Conservation (phyloP, 176 grass and related monocot species). For the Musa troglodytarum region DNA sequence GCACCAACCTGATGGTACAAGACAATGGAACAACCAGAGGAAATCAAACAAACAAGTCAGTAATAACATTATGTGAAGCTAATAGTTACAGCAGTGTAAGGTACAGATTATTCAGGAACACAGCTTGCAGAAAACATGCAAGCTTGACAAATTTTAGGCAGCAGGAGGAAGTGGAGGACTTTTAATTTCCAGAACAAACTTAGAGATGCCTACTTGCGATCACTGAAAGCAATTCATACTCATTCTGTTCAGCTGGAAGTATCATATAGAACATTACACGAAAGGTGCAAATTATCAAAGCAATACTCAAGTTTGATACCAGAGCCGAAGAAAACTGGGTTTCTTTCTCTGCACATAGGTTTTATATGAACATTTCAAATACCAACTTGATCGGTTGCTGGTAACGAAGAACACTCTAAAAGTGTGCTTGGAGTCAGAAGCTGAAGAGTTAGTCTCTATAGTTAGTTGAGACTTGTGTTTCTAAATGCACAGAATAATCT, state of each 20-base stretch:
- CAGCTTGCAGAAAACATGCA: neutral
- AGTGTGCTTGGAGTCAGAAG: too few species aligned
- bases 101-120: neutral
- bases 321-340: neutral
- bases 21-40: neutral
- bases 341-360: neutral
- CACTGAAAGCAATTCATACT: neutral
- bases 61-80: neutral
- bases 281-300: too few species aligned
- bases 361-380: neutral
- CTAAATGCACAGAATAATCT: too few species aligned
- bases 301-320: neutral
- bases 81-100: neutral
- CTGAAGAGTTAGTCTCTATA: too few species aligned
- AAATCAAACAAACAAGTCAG: neutral
- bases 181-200: neutral
- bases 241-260: too few species aligned
- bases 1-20: constrained; percentile 51
- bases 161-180: neutral
- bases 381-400: neutral
- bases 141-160: neutral
- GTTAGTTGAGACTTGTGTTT: too few species aligned
- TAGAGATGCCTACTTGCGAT: neutral
- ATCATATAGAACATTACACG: too few species aligned
- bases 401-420: neutral